phyloP scores from a whole-genome alignment of 2,329 filamentous ascomycete species.

The Talaromyces sp. region DNA sequence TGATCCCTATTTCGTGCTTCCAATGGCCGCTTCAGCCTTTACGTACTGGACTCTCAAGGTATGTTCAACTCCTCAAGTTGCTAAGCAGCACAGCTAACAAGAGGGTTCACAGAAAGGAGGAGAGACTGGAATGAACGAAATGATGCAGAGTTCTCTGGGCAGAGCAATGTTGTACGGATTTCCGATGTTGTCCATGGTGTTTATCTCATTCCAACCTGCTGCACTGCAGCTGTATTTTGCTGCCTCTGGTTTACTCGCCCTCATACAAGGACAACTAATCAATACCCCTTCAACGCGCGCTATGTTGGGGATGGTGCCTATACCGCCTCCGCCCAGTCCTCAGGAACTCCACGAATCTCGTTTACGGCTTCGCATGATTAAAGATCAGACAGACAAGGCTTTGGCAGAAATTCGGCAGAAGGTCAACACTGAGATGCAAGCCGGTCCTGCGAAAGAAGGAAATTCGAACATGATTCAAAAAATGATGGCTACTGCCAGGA shows the following conservation, averaged over 20 bases:
- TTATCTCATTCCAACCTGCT: constrained; percentile 54
- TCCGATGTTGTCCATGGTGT: constrained; percentile 48
- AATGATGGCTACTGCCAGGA: constrained; percentile 26
- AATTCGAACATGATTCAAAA: constrained; percentile 30
- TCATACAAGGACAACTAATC: constrained; percentile 44
- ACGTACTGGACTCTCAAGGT: constrained; percentile 58
- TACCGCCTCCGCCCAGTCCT: constrained; percentile 6
- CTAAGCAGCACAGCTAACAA: background rate
- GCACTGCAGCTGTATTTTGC: constrained; percentile 61
- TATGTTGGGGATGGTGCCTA: constrained; percentile 19
- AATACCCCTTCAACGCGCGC: constrained; percentile 29
- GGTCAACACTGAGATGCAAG: constrained; percentile 9
- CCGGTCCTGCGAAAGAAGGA: background rate
- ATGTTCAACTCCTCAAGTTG: constrained; percentile 21
- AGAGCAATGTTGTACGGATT: constrained; percentile 40
- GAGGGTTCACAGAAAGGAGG: constrained; percentile 29
- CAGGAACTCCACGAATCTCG: constrained; percentile 12
- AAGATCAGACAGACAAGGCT: constrained; percentile 4
- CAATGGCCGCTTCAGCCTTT: constrained; percentile 53
- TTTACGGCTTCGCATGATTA: constrained; percentile 1
- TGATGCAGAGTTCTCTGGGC: constrained; percentile 20
- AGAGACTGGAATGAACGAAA: constrained; percentile 18
- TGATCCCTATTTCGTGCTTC: constrained; percentile 76
- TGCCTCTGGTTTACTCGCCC: constrained; percentile 30
- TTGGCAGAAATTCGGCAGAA: constrained; percentile 1